phyloP scores from a whole-genome alignment of 768 basidiomycete genomes.

The Boletus rufocinnamomeus region DNA sequence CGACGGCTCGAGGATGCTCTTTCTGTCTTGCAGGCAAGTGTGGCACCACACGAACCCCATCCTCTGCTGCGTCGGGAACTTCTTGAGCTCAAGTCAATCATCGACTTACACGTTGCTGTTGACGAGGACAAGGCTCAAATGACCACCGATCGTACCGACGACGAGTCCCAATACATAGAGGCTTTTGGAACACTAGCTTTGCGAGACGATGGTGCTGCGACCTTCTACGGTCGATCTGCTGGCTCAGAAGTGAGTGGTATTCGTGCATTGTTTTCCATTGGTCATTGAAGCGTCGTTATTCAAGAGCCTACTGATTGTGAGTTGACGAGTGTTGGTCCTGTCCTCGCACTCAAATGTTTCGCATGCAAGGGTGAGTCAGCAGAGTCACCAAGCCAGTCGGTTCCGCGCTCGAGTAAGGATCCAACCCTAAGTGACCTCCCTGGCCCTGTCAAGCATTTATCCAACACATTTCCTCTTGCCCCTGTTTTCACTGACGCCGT shows the following conservation, averaged over 20 bases:
- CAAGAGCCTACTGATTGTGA: slow-evolving; percentile 59
- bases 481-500: slow-evolving; percentile 36
- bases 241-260: slow-evolving; percentile 61
- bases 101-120: slow-evolving; percentile 64
- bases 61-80: slow-evolving; percentile 62
- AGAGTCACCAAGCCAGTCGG: slow-evolving; percentile 1
- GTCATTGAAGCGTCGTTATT: slow-evolving; percentile 1
- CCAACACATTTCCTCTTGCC: slow-evolving; percentile 54
- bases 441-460: slow-evolving; percentile 27
- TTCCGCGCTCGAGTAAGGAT: not conserved
- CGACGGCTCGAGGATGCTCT: slow-evolving; percentile 73
- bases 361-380: slow-evolving; percentile 28
- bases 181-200: slow-evolving; percentile 71
- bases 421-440: slow-evolving; percentile 24
- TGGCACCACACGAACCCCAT: slow-evolving; percentile 51
- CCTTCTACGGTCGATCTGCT: slow-evolving; percentile 72
- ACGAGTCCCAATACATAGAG: slow-evolving; percentile 59
- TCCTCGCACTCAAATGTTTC: not conserved
- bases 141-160: slow-evolving; percentile 34
- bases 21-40: slow-evolving; percentile 50
- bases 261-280: slow-evolving; percentile 27
- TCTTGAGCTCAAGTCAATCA: slow-evolving; percentile 64
- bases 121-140: slow-evolving; percentile 37
- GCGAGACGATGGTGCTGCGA: slow-evolving; percentile 66
- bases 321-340: slow-evolving; percentile 18